Conservation (phyloP, 257 asterid species). For the Anisodus tanguticus region DNA sequence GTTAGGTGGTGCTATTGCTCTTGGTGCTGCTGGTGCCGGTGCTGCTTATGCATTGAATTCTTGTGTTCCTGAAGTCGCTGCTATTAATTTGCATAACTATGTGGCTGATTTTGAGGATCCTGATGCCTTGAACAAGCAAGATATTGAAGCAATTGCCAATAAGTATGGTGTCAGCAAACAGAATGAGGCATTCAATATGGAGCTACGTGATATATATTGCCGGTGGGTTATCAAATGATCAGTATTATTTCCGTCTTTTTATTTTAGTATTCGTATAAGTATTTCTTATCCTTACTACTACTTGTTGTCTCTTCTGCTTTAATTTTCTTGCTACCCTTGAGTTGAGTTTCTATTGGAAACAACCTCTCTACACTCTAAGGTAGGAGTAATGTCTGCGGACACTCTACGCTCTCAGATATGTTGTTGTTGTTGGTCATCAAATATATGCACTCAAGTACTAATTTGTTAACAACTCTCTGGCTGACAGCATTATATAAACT, state of each 20-base stretch:
- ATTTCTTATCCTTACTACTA: no score
- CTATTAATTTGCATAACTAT: slow-evolving; percentile 80
- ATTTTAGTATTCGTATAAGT: no score
- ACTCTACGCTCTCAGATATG: no score
- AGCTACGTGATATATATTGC: slow-evolving; percentile 89
- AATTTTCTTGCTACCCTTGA: no score
- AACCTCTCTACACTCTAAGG: no score
- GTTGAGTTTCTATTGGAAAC: no score
- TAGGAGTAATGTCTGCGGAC: no score
- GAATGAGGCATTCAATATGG: slow-evolving; percentile 84
- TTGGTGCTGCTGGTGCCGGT: slow-evolving; percentile 90
- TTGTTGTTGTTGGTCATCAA: no score
- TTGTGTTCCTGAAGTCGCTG: slow-evolving; percentile 89
- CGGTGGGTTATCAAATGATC: slow-evolving; percentile 50
- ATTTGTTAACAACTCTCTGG: neutral
- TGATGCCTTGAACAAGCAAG: slow-evolving; percentile 74
- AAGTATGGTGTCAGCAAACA: slow-evolving; percentile 85
- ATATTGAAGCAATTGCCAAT: slow-evolving; percentile 75
- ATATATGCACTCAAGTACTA: neutral
- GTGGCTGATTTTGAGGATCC: slow-evolving; percentile 79
- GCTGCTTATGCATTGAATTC: slow-evolving; percentile 84
- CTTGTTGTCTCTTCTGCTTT: no score
- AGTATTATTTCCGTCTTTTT: no score
- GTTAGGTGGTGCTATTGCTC: slow-evolving; percentile 79
- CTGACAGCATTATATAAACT: neutral